Conservation (phyloP, 352 stramenopile species). For the Globisporangium paroecandrum region DNA sequence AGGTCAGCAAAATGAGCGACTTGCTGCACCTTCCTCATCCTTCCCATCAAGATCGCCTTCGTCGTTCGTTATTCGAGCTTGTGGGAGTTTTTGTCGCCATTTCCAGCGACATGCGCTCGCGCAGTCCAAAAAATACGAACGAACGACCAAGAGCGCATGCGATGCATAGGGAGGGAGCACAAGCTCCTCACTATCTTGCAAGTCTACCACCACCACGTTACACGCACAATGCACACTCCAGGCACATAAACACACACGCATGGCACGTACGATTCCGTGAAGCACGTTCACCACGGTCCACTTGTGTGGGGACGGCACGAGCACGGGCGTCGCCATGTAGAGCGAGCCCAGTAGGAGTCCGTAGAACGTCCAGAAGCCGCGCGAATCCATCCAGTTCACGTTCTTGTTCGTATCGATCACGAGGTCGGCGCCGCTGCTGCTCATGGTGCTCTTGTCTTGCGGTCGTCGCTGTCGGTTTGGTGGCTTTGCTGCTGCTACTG, state of each 20-base stretch:
- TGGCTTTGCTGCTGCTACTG: background rate
- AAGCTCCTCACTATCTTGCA: background rate
- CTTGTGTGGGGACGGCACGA: constrained; percentile 63
- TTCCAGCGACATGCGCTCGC: constrained; percentile 1
- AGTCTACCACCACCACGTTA: background rate
- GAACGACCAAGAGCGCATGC: background rate
- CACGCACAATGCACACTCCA: constrained; percentile 7
- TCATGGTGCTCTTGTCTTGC: constrained; percentile 12
- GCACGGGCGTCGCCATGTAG: constrained; percentile 76
- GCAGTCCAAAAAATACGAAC: background rate
- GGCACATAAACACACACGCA: background rate
- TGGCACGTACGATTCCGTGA: constrained; percentile 67
- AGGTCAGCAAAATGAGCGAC: background rate
- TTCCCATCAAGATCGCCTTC: constrained; percentile 14
- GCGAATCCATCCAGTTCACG: constrained; percentile 89
- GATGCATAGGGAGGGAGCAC: background rate
- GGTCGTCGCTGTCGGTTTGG: constrained; percentile 6
- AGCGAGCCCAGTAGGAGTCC: constrained; percentile 68
- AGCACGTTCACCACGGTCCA: constrained; percentile 86
- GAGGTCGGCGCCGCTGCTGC: constrained; percentile 23
- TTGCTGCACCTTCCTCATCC: background rate
- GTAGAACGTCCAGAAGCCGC: constrained; percentile 88
- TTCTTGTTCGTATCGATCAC: constrained; percentile 85
- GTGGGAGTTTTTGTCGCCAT: background rate
- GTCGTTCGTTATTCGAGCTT: too few species aligned